phyloP scores from a whole-genome alignment of 441 rosid genomes.

The Rhodomyrtus psidioides region DNA sequence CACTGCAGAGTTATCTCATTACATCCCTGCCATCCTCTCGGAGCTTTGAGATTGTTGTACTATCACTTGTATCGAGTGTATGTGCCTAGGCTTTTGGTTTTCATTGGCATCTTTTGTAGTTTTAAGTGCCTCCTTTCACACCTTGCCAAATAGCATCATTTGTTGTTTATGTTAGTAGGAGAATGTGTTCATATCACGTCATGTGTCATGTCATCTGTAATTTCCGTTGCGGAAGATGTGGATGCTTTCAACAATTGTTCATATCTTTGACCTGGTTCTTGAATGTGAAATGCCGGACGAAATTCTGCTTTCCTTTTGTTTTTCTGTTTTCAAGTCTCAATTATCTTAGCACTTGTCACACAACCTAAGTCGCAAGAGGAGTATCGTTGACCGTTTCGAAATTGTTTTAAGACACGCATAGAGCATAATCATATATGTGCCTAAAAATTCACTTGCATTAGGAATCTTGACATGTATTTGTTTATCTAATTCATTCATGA shows the following conservation, averaged over 20 bases:
- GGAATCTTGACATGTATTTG: not conserved
- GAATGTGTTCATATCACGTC: not conserved
- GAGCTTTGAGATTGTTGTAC: conserved; percentile 51
- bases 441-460: not conserved
- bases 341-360: not conserved
- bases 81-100: not conserved
- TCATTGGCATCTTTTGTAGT: not conserved
- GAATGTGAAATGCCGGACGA: not conserved
- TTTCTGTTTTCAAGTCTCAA: not conserved
- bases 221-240: not conserved
- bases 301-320: not conserved
- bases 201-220: not conserved
- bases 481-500: not conserved
- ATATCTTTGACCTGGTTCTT: not conserved
- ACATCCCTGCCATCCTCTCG: conserved; percentile 97
- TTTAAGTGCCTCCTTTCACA: not conserved
- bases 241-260: not conserved
- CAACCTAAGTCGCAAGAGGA: not conserved
- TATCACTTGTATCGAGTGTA: not conserved
- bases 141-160: not conserved
- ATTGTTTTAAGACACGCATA: not conserved
- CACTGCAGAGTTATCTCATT: conserved; percentile 97
- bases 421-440: not conserved
- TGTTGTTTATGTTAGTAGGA: not conserved
- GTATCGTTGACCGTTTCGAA: not conserved